Base-by-base conservation (phyloP, 2,329 filamentous ascomycete species). In the Penicillium sp. region DNA sequence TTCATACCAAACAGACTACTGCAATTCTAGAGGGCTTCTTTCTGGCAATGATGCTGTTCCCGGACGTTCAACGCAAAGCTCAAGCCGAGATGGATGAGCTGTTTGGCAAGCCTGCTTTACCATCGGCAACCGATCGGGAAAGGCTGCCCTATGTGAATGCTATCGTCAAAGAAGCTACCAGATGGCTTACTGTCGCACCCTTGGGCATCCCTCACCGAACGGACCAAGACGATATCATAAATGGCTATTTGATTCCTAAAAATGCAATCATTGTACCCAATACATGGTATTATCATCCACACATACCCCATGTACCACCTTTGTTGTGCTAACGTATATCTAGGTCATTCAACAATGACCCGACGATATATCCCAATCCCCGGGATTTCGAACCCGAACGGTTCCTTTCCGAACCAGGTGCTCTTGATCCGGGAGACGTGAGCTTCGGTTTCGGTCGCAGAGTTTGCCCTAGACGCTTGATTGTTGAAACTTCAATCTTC, bases 21-120 rank as follows among this genome's bases (percentile, higher is more conserved):
- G 25, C 33, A 3, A 12, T 33, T 6, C 17, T 58, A 21, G 31
- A 50, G 10, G 31, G 50, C 6, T 58, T 58, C 25, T 66, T 62
- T 50, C 58, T 66, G 0, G 65, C 62, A 4, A 67, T 68, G 64
- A 56, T 57, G 1, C 50, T 66, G 1, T 59, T 59, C 23, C 65
- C 65, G 0, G 56, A 58, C 9, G 61, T 58, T 8, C 58, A 65
- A 38, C 46, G 48, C 21, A 59, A 56, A 10, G 64, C 63, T 2
- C 63, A 67, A 38, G 56, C 48, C 2, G 64, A 67, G 40, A 57
- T 68, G 1, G 63, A 68, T 41, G 9, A 27, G 1, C 55, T 67
- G 1, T 21, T 65, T 4, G 62, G 64, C 2, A 33, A 35, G 2
- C 42, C 43, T 15, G 35, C 59, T 1, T 47, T 67, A 10, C 65